These are phyloP conservation scores for Cordia subcordata DNA, from an alignment of 257 asterid species.

Conservation along the genomic window DNA sequence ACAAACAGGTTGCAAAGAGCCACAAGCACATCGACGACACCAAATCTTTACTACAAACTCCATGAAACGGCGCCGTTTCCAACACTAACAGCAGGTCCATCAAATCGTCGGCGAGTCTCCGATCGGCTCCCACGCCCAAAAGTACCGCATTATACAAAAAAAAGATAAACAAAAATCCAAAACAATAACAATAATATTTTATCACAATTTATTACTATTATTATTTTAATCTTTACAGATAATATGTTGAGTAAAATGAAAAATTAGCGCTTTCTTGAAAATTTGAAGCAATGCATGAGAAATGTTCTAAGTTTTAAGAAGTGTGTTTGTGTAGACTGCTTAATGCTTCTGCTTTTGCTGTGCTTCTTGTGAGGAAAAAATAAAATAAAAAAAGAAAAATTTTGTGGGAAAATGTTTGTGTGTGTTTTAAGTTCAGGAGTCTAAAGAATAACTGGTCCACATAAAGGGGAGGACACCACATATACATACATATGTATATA, in stretches of 20 bases:
- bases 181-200: background rate
- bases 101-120: conserved; percentile 2
- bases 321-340: background rate
- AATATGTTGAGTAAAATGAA: background rate
- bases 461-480: background rate
- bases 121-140: background rate
- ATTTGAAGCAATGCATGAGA: background rate
- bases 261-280: background rate
- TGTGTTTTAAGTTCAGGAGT: background rate
- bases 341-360: background rate
- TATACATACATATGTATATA: background rate
- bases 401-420: background rate
- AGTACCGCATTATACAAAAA: background rate
- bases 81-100: background rate
- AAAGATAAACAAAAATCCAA: background rate
- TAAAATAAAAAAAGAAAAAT: too few species aligned
- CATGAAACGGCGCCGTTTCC: background rate
- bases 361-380: too few species aligned
- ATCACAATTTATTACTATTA: too few species aligned
- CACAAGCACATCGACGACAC: background rate
- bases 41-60: conserved; percentile 3
- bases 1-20: background rate
- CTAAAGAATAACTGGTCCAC: background rate
- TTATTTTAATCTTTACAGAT: background rate
- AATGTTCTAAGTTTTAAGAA: background rate